Base-by-base conservation (phyloP, 176 grass and related monocot genomes). In the Oryza meyeriana region DNA sequence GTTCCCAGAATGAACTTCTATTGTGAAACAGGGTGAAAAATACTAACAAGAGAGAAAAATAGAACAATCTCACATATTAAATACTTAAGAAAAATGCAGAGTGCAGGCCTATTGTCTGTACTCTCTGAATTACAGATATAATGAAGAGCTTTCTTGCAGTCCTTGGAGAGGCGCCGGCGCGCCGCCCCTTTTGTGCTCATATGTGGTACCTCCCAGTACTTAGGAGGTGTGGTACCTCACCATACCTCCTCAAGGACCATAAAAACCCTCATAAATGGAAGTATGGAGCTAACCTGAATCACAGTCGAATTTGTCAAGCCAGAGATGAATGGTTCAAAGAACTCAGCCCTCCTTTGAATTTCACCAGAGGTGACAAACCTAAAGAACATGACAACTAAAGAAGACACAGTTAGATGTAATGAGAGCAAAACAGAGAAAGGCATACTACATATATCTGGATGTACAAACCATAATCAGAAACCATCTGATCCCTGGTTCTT, bases 351-450 rank as follows among this genome's bases (percentile, higher is more conserved):
- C 61, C 81, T 94, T 81, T 94, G 93, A 79, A 99, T 90, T 83
- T 91, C 91, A 78, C 92, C 91, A 69, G 96, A 93, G 76, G 93
- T 92, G 45, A 94, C 85, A 91, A 99, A 99, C 92, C 93, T 93
- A 72, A 99, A 95, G 85, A 99, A 99, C 96, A 99, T 99, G 62
- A 99, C 96, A 84, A 84, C 96, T 99, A 71, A 85, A 77, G 45
- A 75, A 41, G 2, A 83, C 68, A 81, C 24, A 74, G 44, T 78
- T 89, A 79, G 61, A 29, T 67, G 24, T n/a, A 79, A 13, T 52
- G 50, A 30, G 13, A 66, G 63, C 9, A 66, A 17, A 77, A 31
- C 70, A 6, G 12, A 85, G 30, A 87, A 80, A 66, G 26, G 59
- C n/a, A 39, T 11, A 22, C 30, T 66, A 63, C 18, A 63, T 64